Evolutionary conservation across 139 green algal species (phyloP).

Genomic region (Chlamydomonas applanata): DNA sequence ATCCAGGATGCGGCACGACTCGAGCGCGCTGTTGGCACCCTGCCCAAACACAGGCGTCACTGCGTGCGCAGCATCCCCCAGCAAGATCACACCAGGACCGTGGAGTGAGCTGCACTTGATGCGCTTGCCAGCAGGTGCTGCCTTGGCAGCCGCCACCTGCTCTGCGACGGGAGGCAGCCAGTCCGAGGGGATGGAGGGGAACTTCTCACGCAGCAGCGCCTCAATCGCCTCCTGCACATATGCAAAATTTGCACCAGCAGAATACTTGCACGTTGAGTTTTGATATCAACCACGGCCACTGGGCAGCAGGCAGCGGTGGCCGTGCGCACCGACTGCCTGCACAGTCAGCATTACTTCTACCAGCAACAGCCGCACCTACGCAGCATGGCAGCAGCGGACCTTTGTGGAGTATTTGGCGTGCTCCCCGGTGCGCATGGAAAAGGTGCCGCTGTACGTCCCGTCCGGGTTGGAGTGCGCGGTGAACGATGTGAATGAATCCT

Average conservation of each 20-base stretch:
- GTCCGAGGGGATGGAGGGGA: conserved; percentile 39
- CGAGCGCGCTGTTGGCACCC: conserved; percentile 59
- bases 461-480: conserved; percentile 49
- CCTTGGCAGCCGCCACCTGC: conserved; percentile 19
- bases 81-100: conserved; percentile 36
- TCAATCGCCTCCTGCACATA: conserved; percentile 3
- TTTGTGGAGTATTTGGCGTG: conserved; percentile 6
- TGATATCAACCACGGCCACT: too few species aligned
- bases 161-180: conserved; percentile 30
- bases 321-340: too few species aligned
- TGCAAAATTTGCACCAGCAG: not conserved
- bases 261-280: too few species aligned
- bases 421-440: conserved; percentile 35
- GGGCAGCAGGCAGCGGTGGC: too few species aligned
- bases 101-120: conserved; percentile 44
- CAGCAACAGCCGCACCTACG: too few species aligned
- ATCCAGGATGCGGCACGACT: conserved; percentile 50
- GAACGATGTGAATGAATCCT: conserved; percentile 51
- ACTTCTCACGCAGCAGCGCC: conserved; percentile 10
- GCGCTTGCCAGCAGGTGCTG: conserved; percentile 32
- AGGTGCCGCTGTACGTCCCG: conserved; percentile 52
- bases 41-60: conserved; percentile 56
- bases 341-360: too few species aligned
- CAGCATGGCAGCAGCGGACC: too few species aligned
- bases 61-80: conserved; percentile 66